These are phyloP conservation scores for Medicago arabica DNA, from an alignment of 306 rosid genomes.

Conservation along the genomic window DNA sequence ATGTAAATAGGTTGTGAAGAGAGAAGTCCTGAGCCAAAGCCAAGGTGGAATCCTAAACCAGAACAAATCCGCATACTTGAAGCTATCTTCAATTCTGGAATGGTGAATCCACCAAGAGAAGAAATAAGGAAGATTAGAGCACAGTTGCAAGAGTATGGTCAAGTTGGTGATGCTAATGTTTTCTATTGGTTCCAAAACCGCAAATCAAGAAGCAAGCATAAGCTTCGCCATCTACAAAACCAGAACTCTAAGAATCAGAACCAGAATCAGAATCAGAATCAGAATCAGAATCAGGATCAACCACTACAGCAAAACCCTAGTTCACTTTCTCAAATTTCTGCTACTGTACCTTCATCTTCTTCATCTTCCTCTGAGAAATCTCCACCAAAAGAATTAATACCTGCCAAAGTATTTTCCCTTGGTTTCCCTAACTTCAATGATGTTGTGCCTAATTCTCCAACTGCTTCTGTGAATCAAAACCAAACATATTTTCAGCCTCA, in stretches of 20 bases:
- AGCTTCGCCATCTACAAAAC: slow-evolving; percentile 83
- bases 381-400: slow-evolving; percentile 52
- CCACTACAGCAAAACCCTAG: slow-evolving; percentile 44
- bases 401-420: slow-evolving; percentile 48
- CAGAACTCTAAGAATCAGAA: slow-evolving; percentile 42
- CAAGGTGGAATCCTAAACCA: slow-evolving; percentile 96
- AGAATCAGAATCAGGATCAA: slow-evolving; percentile 40
- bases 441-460: slow-evolving; percentile 58
- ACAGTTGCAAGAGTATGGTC: slow-evolving; percentile 90
- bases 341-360: slow-evolving; percentile 28
- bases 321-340: slow-evolving; percentile 13
- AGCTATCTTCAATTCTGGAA: slow-evolving; percentile 94
- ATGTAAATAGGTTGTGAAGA: slow-evolving; percentile 65
- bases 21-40: slow-evolving; percentile 92
- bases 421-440: slow-evolving; percentile 60
- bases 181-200: slow-evolving; percentile 98
- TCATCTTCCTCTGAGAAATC: slow-evolving; percentile 85
- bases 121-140: slow-evolving; percentile 91
- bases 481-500: slow-evolving; percentile 46
- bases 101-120: slow-evolving; percentile 96
- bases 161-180: slow-evolving; percentile 96
- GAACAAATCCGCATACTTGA: slow-evolving; percentile 92
- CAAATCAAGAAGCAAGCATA: slow-evolving; percentile 96
- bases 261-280: neutral
- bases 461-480: slow-evolving; percentile 56